phyloP scores from a whole-genome alignment of 169 alveolate species.

The Plasmodium ovale region DNA sequence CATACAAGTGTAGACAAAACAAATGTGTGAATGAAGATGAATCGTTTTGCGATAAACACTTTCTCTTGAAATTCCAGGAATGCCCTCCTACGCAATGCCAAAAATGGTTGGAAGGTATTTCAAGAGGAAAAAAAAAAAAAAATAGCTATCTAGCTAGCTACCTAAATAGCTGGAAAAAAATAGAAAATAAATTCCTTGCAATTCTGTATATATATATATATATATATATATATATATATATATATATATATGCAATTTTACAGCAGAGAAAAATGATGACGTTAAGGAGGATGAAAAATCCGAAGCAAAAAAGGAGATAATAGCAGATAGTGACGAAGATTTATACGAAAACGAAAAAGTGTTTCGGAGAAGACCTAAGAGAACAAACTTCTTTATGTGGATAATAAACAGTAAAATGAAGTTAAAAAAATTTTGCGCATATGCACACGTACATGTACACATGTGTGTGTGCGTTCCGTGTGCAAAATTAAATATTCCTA shows the following conservation, averaged over 20 bases:
- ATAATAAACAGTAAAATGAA: conserved; percentile 55
- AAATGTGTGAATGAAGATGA: conserved; percentile 16
- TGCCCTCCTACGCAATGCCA: conserved; percentile 30
- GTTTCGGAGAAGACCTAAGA: conserved; percentile 19
- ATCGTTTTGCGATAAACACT: conserved; percentile 46
- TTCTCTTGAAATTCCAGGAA: conserved; percentile 13
- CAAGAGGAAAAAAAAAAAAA: conserved; percentile 9
- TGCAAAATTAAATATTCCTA: not conserved
- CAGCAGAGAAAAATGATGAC: not conserved
- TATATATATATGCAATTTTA: not conserved
- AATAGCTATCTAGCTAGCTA: not conserved
- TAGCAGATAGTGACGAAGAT: not conserved
- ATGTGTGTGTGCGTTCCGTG: not conserved
- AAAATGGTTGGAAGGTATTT: conserved; percentile 7
- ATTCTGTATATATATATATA: not conserved
- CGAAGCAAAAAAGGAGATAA: not conserved
- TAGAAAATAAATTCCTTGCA: not conserved
- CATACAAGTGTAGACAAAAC: conserved; percentile 51
- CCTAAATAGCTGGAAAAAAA: not conserved
- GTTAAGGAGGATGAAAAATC: not conserved
- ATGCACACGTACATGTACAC: not conserved
- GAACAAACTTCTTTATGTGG: conserved; percentile 55
- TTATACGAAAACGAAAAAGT: conserved; percentile 6
- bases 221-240: no score
- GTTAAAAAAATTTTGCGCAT: not conserved